Evolutionary conservation across 2,329 filamentous ascomycete genomes (phyloP), one percentile per base, ranked within the genome.

Genomic region (Domatiomyces catenatus): DNA sequence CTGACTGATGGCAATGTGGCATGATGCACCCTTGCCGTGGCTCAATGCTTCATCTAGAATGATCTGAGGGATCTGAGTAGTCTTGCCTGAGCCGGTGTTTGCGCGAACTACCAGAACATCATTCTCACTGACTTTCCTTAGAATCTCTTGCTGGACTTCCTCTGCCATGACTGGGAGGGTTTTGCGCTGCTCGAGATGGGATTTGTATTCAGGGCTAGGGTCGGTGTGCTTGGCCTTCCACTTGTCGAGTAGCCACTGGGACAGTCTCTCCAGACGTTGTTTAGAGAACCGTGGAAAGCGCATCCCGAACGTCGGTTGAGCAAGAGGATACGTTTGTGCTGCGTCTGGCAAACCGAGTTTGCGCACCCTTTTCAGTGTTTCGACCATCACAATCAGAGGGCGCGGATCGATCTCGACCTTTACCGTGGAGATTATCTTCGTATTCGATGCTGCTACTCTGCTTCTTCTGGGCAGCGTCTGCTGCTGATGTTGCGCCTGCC

Each of bases 31-130:
- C 55, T 80, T 83, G 3, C 88, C 89, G 55, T 83, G 77, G 2
- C 80, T 77, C 44, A 98, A 75, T 62, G 94, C 83, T 60, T 94
- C 79, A 64, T 98, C 92, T 5, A 98, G 72, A 48, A 98, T 79
- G 62, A 93, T 96, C 0, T 89, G 83, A 6, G 92, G 92, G n/a
- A 95, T 83, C 62, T 98, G 92, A 0, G 92, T 98, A 66, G 88
- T 94, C 72, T 98, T 98, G 56, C 92, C 92, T 65, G 82, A 95
- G 59, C 92, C 92, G 2, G 92, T 98, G 68, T 96, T 90, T 63
- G 90, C 90, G 63, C 89, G 94, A 36, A 98, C 78, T 52, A 98
- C 95, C 5, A 92, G 81, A 8, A 94, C 83, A 62, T 92, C 89
- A 57, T 92, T 77, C 17, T 76, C 73, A 47, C 87, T 81, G 22